Evolutionary conservation across 2,329 filamentous ascomycete genomes (phyloP).

Genomic region (Phoma sp.): DNA sequence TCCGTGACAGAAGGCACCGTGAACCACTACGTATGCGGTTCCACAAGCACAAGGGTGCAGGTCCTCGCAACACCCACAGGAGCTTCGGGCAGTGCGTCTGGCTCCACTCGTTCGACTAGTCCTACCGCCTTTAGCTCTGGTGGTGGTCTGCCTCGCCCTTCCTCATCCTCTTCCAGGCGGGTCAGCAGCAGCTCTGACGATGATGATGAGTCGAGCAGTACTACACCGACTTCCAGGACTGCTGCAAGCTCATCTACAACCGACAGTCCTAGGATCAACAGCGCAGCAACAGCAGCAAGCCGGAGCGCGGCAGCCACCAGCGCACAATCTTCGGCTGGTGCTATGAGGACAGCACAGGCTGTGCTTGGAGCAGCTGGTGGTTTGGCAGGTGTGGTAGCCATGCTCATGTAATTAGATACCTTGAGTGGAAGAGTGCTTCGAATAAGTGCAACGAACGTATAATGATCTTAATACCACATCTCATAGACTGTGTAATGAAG

Average conservation of each 20-base stretch:
- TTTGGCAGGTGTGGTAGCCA: slow-evolving; percentile 5
- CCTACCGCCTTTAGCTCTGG: neutral
- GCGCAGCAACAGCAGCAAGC: neutral
- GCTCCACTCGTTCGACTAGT: neutral
- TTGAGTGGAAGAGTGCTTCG: no score
- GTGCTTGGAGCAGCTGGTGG: slow-evolving; percentile 9
- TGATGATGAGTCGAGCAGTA: neutral
- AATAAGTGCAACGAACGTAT: no score
- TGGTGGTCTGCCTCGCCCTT: neutral
- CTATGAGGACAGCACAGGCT: slow-evolving; percentile 8
- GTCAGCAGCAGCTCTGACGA: neutral
- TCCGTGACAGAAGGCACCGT: slow-evolving; percentile 5
- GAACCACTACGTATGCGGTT: slow-evolving; percentile 23
- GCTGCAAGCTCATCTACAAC: neutral
- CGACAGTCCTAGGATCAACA: neutral
- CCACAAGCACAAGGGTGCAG: slow-evolving; percentile 10
- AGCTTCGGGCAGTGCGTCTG: neutral
- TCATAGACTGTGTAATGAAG: no score
- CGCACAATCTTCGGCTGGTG: slow-evolving; percentile 4
- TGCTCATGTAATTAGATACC: slow-evolving; percentile 2
- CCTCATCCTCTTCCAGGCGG: neutral
- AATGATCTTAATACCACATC: no score
- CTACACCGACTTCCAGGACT: neutral
- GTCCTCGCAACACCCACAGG: slow-evolving; percentile 12
- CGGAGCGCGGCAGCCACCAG: neutral